Evolutionary conservation across 345 rosid genomes (phyloP).

Genomic region (Salix brachista): DNA sequence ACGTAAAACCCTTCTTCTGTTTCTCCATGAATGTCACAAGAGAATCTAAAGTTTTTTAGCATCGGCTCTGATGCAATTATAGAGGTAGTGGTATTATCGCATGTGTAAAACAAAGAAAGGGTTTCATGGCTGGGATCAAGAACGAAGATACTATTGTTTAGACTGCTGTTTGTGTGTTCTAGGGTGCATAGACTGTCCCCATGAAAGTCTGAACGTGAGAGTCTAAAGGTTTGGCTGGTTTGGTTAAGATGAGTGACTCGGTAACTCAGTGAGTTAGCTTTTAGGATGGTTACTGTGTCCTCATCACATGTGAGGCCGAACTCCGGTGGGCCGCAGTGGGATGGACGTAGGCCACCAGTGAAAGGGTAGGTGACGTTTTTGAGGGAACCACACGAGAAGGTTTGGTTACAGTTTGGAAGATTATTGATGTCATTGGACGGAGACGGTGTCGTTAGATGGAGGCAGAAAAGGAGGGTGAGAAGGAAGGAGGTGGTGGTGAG

Average conservation of each 20-base stretch:
- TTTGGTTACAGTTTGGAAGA: conserved; percentile 12
- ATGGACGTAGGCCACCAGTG: conserved; percentile 44
- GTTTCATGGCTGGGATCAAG: background rate
- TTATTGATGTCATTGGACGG: background rate
- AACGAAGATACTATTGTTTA: conserved; percentile 19
- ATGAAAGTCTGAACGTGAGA: conserved; percentile 30
- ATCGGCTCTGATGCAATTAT: background rate
- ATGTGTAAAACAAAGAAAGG: conserved; percentile 27
- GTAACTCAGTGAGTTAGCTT: conserved; percentile 17
- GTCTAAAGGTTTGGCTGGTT: conserved; percentile 5
- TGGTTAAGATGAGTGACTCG: conserved; percentile 26
- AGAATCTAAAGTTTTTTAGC: background rate
- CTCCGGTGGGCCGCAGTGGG: conserved; percentile 39
- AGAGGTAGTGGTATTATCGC: background rate
- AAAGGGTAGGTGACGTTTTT: conserved; percentile 39
- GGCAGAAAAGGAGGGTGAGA: background rate
- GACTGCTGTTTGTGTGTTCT: conserved; percentile 19
- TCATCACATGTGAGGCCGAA: conserved; percentile 31
- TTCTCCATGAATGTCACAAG: conserved; percentile 7
- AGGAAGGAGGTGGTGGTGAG: background rate
- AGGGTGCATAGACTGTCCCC: conserved; percentile 18
- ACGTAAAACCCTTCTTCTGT: conserved; percentile 14
- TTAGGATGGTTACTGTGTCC: conserved; percentile 9
- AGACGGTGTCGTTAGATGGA: background rate
- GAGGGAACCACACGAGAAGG: conserved; percentile 36